Base-by-base conservation (phyloP, 208 protist genomes). In the Endotrypanum monterogeii region DNA sequence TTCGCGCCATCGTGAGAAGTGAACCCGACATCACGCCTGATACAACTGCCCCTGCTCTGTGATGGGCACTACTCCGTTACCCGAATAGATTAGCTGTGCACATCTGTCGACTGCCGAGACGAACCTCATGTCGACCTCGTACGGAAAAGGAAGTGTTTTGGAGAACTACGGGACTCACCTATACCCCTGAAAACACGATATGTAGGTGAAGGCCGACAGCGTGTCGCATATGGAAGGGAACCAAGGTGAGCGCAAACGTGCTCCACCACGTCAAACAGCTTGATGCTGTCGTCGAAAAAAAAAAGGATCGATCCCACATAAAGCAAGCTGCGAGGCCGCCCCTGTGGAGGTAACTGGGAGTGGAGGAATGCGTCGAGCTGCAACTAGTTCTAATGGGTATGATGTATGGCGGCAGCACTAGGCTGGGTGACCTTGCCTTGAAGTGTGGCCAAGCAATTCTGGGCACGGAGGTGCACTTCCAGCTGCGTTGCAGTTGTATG, bases 41-140 rank as follows among this genome's bases (percentile, higher is more conserved):
- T 91, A 32, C 67, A 82, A 35, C 73, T 76, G 23, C 8, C 44
- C 44, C 86, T 73, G 18, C 71, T 91, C 12, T 81, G 81, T 3
- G 84, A 87, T 35, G 28, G 54, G 7, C 67, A 66, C 48, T 67
- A 55, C 18, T 79, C 72, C 25, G 56, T 79, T 7, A 76, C 85
- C 48, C 37, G 76, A 28, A 74, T 79, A n/a, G n/a, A n/a, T 82
- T 87, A 71, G 76, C 51, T 75, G 69, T 18, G 72, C 75, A 5
- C 78, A 63, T 25, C 55, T 85, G 35, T 76, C 86, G 69, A 41
- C 71, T 23, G 28, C 84, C 14, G 39, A 11, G 16, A 66, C 71
- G 9, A n/a, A 76, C 35, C 62, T 85, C 51, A 79, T 88, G 54
- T 76, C 83, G 28, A 91, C 87, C 75, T 87, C 68, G 70, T 80